Evolutionary conservation across 495 filamentous ascomycete species (phyloP).

Genomic region (Podospora pseudocomata): DNA sequence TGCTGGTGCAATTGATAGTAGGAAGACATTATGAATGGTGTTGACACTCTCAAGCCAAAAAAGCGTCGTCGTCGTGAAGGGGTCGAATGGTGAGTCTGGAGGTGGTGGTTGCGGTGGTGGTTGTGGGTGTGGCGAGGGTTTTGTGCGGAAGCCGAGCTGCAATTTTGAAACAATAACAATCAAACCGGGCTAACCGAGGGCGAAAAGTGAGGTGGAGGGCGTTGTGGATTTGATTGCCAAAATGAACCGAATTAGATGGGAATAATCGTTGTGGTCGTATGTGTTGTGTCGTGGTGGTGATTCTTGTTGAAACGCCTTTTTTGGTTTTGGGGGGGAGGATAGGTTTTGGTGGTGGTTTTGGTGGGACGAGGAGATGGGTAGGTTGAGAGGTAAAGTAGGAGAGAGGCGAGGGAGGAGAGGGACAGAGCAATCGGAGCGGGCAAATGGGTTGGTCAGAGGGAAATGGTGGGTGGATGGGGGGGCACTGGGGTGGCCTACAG

Average conservation of each 20-base stretch:
- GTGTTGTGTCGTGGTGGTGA: slow-evolving; percentile 16
- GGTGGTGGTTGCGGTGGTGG: slow-evolving; percentile 21
- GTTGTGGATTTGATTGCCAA: not conserved
- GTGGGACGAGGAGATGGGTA: slow-evolving; percentile 27
- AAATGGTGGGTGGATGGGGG: slow-evolving; percentile 22
- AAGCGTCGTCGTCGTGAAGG: not conserved
- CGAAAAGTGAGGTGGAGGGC: slow-evolving; percentile 10
- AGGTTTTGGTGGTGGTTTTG: slow-evolving; percentile 26
- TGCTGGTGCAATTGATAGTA: slow-evolving; percentile 67
- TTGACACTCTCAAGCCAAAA: slow-evolving; percentile 12
- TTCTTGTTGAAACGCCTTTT: slow-evolving; percentile 2
- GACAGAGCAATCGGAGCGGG: slow-evolving; percentile 38
- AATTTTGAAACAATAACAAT: slow-evolving; percentile 35
- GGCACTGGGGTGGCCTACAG: slow-evolving; percentile 30
- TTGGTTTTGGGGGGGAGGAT: slow-evolving; percentile 12
- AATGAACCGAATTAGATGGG: slow-evolving; percentile 3
- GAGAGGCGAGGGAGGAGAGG: slow-evolving; percentile 35
- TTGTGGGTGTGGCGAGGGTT: slow-evolving; percentile 20
- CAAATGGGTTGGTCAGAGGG: slow-evolving; percentile 37
- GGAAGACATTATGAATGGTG: slow-evolving; percentile 62
- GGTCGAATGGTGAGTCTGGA: slow-evolving; percentile 12
- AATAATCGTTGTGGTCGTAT: not conserved
- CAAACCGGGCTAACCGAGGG: slow-evolving; percentile 22
- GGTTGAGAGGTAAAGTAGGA: slow-evolving; percentile 32
- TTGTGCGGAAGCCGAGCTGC: slow-evolving; percentile 21